A percentile compares a stretch with the other conserved stretches of the same genome.
Conservation (phyloP, 1,284 basidiomycete genomes). For the Tylopilus microsporus region DNA sequence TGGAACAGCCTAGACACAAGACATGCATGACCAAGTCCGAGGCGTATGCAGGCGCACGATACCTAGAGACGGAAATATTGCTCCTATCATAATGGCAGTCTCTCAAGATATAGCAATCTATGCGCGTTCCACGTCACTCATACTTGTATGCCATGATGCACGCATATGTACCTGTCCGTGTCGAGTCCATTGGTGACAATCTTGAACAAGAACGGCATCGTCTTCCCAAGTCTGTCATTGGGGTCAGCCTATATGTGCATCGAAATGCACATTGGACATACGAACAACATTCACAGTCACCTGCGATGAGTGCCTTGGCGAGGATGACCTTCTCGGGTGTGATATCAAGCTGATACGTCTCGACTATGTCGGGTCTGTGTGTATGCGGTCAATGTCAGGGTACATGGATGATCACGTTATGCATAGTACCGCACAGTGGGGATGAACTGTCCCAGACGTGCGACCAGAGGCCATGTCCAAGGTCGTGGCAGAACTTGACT, state of each 20-base stretch:
- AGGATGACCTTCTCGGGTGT: slow-evolving; percentile 37
- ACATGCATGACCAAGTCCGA: neutral
- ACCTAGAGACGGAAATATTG: slow-evolving; percentile 46
- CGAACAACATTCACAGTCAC: slow-evolving; percentile 36
- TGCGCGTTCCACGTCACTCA: neutral
- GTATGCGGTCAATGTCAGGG: no score
- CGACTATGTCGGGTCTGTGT: slow-evolving; percentile 37
- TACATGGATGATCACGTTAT: no score
- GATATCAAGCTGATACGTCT: slow-evolving; percentile 41
- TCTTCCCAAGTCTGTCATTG: slow-evolving; percentile 34
- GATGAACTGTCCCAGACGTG: slow-evolving; percentile 60
- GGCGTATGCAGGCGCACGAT: neutral
- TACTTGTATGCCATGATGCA: neutral
- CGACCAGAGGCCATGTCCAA: slow-evolving; percentile 57
- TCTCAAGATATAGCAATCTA: slow-evolving; percentile 74
- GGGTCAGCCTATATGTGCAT: neutral
- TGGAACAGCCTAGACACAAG: slow-evolving; percentile 50
- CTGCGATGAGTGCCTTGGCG: slow-evolving; percentile 54
- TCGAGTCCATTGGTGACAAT: slow-evolving; percentile 80
- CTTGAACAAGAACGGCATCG: slow-evolving; percentile 53
- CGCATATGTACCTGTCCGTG: slow-evolving; percentile 62
- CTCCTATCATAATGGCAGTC: slow-evolving; percentile 64
- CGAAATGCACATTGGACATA: slow-evolving; percentile 18
- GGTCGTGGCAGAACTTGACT: slow-evolving; percentile 49
- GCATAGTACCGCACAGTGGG: slow-evolving; percentile 47